A percentile compares a stretch with the other conserved stretches of the same genome.
Conservation (phyloP, 1,139 yeast genomes). For the Citeromyces siamensis region DNA sequence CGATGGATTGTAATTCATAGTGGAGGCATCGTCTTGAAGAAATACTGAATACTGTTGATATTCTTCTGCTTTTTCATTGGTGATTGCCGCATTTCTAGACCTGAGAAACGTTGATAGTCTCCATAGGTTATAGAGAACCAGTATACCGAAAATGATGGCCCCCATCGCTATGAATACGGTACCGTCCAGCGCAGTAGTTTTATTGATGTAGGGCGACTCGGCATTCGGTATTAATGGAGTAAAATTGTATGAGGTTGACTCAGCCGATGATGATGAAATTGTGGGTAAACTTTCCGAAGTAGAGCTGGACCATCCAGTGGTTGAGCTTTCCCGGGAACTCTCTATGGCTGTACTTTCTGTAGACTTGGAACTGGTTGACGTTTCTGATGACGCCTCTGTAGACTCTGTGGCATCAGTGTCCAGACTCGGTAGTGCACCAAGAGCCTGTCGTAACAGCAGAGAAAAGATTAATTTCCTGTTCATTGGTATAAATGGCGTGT, state of each 20-base stretch:
- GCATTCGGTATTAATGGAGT: slow-evolving; percentile 11
- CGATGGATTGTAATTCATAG: slow-evolving; percentile 19
- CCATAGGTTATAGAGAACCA: slow-evolving; percentile 16
- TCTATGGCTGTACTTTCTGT: neutral
- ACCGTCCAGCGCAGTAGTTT: slow-evolving; percentile 20
- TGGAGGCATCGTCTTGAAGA: slow-evolving; percentile 2
- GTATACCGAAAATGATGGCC: slow-evolving; percentile 19
- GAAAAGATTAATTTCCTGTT: no score
- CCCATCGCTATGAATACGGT: slow-evolving; percentile 34
- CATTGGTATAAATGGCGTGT: no score
- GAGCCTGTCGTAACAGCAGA: no score
- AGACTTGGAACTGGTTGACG: neutral
- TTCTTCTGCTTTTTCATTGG: slow-evolving; percentile 1
- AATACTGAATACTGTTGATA: slow-evolving; percentile 2
- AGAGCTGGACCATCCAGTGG: neutral
- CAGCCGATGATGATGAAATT: neutral
- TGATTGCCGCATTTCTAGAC: slow-evolving; percentile 18
- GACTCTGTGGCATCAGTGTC: neutral
- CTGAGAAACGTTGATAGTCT: slow-evolving; percentile 18
- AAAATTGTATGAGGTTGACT: slow-evolving; percentile 9
- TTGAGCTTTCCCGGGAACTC: neutral
- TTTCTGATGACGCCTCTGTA: neutral
- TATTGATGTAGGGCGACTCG: slow-evolving; percentile 21
- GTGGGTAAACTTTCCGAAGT: neutral
- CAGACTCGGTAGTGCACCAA: neutral